phyloP scores from a whole-genome alignment of 2,329 filamentous ascomycete species.

The Cephalotrichum gorgonifer region DNA sequence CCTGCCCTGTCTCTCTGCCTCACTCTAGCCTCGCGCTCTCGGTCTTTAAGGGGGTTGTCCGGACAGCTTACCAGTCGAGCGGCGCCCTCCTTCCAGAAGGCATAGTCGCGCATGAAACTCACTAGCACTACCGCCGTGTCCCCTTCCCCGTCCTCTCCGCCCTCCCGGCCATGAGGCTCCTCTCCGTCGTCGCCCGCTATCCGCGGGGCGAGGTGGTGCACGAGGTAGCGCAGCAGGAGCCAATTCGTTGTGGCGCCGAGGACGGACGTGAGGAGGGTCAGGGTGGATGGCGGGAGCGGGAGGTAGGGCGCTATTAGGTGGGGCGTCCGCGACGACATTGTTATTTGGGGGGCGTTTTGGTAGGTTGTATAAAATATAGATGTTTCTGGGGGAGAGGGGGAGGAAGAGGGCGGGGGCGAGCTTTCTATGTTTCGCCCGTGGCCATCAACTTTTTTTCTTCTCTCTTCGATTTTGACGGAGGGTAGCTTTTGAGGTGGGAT shows the following conservation, averaged over 20 bases:
- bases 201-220: constrained; percentile 26
- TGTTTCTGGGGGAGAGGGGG: too few relatives aligned
- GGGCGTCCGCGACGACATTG: constrained; percentile 45
- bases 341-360: not conserved
- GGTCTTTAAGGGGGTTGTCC: too few relatives aligned
- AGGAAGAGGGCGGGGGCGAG: too few relatives aligned
- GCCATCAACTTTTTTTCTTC: too few relatives aligned
- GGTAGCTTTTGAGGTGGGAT: too few relatives aligned
- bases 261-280: constrained; percentile 59
- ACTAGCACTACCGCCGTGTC: constrained; percentile 55
- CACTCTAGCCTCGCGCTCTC: not conserved
- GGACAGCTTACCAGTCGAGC: constrained; percentile 47
- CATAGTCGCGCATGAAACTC: constrained; percentile 69
- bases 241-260: constrained; percentile 55
- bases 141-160: not conserved
- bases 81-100: constrained; percentile 68
- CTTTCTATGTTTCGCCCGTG: too few relatives aligned
- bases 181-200: constrained; percentile 2
- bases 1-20: too few relatives aligned
- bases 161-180: not conserved
- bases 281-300: constrained; percentile 44
- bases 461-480: too few relatives aligned
- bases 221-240: constrained; percentile 49
- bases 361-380: too few relatives aligned
- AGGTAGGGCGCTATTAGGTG: constrained; percentile 56